Conservation (phyloP, 148 eudicot genomes). For the Rhododendron williamsianum region DNA sequence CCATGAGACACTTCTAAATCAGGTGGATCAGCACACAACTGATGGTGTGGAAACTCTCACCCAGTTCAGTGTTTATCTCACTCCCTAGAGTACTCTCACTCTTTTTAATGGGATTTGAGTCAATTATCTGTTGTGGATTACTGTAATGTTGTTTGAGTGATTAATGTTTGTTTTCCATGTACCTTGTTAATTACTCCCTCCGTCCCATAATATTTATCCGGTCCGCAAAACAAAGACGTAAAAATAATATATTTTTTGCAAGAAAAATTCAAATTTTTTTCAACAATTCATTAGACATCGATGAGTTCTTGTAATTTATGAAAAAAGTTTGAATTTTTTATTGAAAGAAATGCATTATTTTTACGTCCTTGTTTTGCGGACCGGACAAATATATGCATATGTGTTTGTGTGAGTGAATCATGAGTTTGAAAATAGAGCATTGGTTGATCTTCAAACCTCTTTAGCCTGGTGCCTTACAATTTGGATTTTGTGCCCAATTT, state of each 20-base stretch:
- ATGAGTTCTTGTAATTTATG: no score
- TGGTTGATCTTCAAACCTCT: neutral
- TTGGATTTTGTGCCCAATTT: neutral
- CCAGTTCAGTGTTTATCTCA: constrained; percentile 56
- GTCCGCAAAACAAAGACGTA: no score
- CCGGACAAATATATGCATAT: no score
- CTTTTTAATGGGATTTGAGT: neutral
- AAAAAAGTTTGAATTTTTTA: no score
- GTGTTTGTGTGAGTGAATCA: constrained; percentile 31
- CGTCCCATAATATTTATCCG: no score
- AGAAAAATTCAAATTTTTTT: no score
- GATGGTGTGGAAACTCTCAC: constrained; percentile 91
- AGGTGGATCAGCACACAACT: constrained; percentile 76
- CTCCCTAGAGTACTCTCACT: constrained; percentile 16
- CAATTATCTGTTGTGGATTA: neutral
- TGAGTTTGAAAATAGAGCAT: neutral
- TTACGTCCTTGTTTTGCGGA: no score
- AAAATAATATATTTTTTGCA: no score
- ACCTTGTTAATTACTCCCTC: constrained; percentile 23
- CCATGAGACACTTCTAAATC: constrained; percentile 74
- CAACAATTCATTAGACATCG: no score
- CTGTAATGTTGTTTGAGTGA: neutral
- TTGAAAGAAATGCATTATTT: no score
- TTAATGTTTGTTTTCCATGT: constrained; percentile 21
- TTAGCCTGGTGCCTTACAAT: neutral